These are phyloP conservation scores for Monilinia fructicola DNA, from an alignment of 2,329 filamentous ascomycete species.

Conservation along the genomic window DNA sequence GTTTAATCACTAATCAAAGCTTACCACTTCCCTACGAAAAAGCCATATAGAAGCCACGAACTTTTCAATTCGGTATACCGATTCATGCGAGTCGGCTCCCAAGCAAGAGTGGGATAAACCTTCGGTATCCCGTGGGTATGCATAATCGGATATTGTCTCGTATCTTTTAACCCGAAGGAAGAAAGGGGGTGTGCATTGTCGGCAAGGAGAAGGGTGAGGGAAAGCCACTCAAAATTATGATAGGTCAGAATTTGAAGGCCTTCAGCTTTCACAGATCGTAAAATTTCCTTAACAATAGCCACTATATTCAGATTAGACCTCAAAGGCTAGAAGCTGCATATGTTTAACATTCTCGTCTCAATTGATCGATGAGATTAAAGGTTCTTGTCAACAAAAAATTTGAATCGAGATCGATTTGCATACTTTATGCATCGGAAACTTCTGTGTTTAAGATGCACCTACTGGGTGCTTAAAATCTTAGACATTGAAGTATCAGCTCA, in stretches of 20 bases:
- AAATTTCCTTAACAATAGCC: not conserved
- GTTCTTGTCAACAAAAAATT: not conserved
- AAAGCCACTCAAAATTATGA: not conserved
- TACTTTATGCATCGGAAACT: not conserved
- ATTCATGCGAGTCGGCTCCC: not conserved
- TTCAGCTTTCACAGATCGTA: not conserved
- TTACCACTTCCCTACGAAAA: not conserved
- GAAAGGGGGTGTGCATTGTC: not conserved
- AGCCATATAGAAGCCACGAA: not conserved
- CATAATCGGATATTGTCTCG: not conserved
- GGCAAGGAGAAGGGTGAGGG: not conserved
- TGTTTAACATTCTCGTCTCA: not conserved
- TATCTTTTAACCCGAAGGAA: not conserved
- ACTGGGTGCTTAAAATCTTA: slow-evolving; percentile 1
- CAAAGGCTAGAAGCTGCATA: not conserved
- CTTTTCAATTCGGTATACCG: not conserved
- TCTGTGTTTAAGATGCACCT: slow-evolving; percentile 9
- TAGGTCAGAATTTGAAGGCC: not conserved
- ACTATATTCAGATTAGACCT: not conserved
- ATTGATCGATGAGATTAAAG: not conserved
- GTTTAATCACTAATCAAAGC: not conserved
- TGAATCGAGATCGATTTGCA: slow-evolving; percentile 2
- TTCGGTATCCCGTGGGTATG: not conserved
- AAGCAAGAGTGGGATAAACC: not conserved
- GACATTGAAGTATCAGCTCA: slow-evolving; percentile 10